Evolutionary conservation across 2,329 filamentous ascomycete species (phyloP).

Genomic region (Colletotrichum coccodes): DNA sequence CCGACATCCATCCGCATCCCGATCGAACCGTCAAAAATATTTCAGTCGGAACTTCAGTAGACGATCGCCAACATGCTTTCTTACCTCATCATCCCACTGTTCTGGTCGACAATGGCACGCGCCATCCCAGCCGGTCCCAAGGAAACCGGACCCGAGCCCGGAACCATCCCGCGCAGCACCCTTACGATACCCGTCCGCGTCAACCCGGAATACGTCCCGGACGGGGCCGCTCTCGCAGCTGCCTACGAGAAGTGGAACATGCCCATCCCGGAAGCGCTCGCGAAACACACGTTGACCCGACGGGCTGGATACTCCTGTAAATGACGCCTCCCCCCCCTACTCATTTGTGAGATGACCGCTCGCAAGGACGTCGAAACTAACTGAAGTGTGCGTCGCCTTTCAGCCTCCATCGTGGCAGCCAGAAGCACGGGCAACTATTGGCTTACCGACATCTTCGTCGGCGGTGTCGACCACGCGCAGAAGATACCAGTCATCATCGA

Average conservation of each 20-base stretch:
- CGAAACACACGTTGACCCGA: slow-evolving; percentile 9
- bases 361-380: not conserved
- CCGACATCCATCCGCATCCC: not conserved
- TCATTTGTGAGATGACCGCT: not conserved
- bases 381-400: not conserved
- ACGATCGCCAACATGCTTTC: not conserved
- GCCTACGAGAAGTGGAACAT: slow-evolving; percentile 26
- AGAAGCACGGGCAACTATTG: slow-evolving; percentile 17
- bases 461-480: slow-evolving; percentile 3
- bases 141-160: not conserved
- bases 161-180: not conserved
- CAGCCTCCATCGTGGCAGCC: slow-evolving; percentile 10
- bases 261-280: slow-evolving; percentile 20
- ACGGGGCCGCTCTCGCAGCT: slow-evolving; percentile 25
- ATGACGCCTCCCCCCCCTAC: not conserved
- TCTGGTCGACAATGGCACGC: not conserved
- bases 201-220: slow-evolving; percentile 18
- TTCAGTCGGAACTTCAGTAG: not conserved
- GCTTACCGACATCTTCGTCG: slow-evolving; percentile 26
- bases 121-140: not conserved
- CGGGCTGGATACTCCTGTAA: slow-evolving; percentile 20
- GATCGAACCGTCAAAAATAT: not conserved
- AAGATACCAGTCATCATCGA: slow-evolving; percentile 28
- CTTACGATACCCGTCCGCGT: slow-evolving; percentile 13
- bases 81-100: not conserved